Conservation (phyloP, 768 basidiomycete species). For the Leucocoprinus birnbaumii region DNA sequence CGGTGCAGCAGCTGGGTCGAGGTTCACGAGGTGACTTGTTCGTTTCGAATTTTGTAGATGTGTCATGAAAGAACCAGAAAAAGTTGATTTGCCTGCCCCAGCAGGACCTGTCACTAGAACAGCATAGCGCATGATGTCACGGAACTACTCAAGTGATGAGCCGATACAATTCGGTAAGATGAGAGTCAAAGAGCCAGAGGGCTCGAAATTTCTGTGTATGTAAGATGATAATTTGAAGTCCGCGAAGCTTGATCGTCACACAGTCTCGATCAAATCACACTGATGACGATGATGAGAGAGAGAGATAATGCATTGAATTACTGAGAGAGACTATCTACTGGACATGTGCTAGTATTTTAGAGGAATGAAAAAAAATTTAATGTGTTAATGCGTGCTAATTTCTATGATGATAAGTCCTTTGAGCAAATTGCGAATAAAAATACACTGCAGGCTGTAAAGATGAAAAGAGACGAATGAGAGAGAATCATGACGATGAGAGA, state of each 20-base stretch:
- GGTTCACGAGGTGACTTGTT: constrained; percentile 90
- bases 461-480: not conserved
- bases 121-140: constrained; percentile 83
- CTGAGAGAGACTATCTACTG: too few relatives aligned
- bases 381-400: not conserved
- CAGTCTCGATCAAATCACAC: too few relatives aligned
- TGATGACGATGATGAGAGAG: too few relatives aligned
- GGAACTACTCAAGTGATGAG: too few relatives aligned
- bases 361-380: not conserved
- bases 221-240: too few relatives aligned
- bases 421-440: not conserved
- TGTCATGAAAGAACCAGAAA: constrained; percentile 83
- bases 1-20: constrained; percentile 90
- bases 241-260: not conserved
- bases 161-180: not conserved
- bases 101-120: constrained; percentile 94
- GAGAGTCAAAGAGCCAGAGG: not conserved
- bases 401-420: not conserved
- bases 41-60: constrained; percentile 83
- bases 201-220: too few relatives aligned
- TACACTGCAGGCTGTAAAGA: not conserved
- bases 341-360: not conserved
- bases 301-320: too few relatives aligned
- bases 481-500: constrained; percentile 12
- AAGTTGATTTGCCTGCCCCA: constrained; percentile 96